Conservation (phyloP, 2,329 filamentous ascomycete species). For the Neofusicoccum sp. region DNA sequence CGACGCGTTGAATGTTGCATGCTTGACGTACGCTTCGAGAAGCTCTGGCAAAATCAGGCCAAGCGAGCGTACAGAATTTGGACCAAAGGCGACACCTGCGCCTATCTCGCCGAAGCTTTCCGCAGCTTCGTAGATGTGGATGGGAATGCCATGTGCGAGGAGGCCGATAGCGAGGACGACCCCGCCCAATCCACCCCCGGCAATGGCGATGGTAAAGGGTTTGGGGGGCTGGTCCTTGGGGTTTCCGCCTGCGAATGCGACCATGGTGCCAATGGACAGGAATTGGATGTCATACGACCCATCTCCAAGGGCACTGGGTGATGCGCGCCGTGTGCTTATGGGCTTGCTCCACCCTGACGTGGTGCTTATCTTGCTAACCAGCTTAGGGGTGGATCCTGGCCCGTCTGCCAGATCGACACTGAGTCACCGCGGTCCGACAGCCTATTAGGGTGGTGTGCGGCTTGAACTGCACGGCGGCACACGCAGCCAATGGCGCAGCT, state of each 20-base stretch:
- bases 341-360: neutral
- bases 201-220: conserved; percentile 27
- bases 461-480: neutral
- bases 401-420: neutral
- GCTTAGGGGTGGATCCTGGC: neutral
- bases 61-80: conserved; percentile 28
- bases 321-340: neutral
- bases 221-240: neutral
- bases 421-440: neutral
- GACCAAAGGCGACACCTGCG: conserved; percentile 30
- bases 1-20: conserved; percentile 26
- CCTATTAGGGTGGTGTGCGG: neutral
- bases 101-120: conserved; percentile 28
- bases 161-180: conserved; percentile 30
- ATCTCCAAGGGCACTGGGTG: neutral
- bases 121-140: conserved; percentile 31
- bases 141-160: conserved; percentile 24
- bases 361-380: neutral
- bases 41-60: conserved; percentile 26
- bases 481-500: neutral
- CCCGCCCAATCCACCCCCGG: conserved; percentile 32
- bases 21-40: conserved; percentile 27
- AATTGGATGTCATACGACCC: neutral
- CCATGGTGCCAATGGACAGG: neutral
- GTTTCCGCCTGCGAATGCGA: neutral